Conservation (phyloP, 768 basidiomycete genomes). For the Auricularia auricula-judae region DNA sequence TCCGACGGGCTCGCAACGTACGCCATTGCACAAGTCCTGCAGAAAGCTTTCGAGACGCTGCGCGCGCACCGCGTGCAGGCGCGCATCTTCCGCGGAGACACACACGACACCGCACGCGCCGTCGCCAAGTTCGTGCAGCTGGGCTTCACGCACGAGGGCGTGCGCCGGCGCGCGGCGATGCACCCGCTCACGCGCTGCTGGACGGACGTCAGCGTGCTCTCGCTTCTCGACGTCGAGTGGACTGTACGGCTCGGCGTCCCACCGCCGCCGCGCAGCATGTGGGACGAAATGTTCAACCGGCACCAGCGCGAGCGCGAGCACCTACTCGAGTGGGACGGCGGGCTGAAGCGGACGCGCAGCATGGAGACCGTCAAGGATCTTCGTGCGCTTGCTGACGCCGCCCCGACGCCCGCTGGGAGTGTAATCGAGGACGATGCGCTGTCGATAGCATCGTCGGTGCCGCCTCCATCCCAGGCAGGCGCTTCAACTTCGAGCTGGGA, state of each 20-base stretch:
- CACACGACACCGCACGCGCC: conserved; percentile 39
- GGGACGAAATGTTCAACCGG: conserved; percentile 55
- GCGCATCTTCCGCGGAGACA: conserved; percentile 37
- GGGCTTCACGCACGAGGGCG: conserved; percentile 56
- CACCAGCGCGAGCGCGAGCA: conserved; percentile 50
- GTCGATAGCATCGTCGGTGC: neutral
- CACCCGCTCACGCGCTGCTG: conserved; percentile 17
- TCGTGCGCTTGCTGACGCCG: neutral
- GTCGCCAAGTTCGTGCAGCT: conserved; percentile 7
- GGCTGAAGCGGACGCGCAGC: neutral
- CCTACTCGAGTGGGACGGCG: conserved; percentile 4
- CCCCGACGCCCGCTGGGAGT: neutral
- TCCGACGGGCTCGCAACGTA: conserved; percentile 34
- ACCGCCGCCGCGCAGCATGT: conserved; percentile 30
- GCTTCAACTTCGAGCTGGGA: too few relatives aligned
- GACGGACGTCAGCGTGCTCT: conserved; percentile 52
- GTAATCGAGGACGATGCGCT: neutral
- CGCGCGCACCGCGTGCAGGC: conserved; percentile 44
- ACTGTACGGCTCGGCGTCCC: conserved; percentile 19
- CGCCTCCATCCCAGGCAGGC: neutral
- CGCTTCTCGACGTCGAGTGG: conserved; percentile 55
- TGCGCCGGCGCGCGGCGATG: conserved; percentile 24
- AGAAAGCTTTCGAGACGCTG: conserved; percentile 35
- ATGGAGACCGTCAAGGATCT: neutral
- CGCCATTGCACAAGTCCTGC: conserved; percentile 34